These are phyloP conservation scores for Sporothrix protearum DNA, from an alignment of 2,329 filamentous ascomycete species.

Conservation along the genomic window DNA sequence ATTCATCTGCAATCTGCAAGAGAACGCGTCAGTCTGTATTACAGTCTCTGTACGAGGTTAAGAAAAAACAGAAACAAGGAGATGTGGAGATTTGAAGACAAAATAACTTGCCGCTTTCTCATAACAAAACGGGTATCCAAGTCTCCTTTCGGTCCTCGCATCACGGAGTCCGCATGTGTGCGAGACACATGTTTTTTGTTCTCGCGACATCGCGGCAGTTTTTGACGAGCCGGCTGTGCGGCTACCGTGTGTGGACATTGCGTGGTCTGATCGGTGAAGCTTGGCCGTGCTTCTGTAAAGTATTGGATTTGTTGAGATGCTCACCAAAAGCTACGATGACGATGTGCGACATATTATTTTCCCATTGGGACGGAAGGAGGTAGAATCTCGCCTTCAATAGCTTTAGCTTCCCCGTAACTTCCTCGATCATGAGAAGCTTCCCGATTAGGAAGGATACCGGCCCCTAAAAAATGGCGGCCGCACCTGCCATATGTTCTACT, in stretches of 20 bases:
- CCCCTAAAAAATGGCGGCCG: background rate
- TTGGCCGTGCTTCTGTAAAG: background rate
- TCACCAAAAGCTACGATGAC: background rate
- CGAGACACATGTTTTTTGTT: background rate
- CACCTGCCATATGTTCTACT: background rate
- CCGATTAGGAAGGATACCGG: conserved; percentile 17
- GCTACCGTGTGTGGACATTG: background rate
- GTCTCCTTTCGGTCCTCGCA: background rate
- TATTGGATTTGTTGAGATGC: background rate
- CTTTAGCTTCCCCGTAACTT: conserved; percentile 5
- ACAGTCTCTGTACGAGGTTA: background rate
- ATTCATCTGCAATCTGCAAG: background rate
- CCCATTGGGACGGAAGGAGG: background rate
- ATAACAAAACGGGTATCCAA: background rate
- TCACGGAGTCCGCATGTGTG: conserved; percentile 3
- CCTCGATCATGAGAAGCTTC: background rate
- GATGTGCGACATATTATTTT: conserved; percentile 9
- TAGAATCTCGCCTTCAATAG: background rate
- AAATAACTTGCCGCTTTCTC: background rate
- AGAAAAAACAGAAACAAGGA: background rate
- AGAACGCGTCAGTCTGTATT: conserved; percentile 4
- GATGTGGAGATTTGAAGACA: background rate
- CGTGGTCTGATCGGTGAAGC: background rate
- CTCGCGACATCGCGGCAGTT: background rate
- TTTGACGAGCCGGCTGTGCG: background rate